Evolutionary conservation across 768 basidiomycete genomes (phyloP), one percentile per base, ranked within the genome.

Genomic region (Rhodotorula babjevae): DNA sequence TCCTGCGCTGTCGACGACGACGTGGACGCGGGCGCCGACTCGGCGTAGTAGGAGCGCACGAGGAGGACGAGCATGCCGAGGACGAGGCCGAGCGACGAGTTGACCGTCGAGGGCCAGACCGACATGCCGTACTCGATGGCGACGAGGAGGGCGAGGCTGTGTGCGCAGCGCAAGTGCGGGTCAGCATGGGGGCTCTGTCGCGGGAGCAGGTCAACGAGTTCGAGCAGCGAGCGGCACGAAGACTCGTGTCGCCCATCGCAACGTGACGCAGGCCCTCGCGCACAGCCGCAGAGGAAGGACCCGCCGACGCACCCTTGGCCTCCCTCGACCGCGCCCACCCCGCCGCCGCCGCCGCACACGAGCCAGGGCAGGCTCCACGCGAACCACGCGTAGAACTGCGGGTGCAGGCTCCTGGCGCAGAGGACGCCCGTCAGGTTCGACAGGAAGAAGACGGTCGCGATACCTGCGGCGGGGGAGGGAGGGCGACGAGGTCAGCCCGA

Each of bases 341-440:
- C 68, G 86, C 72, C 78, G 90, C 91, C 87, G 3, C 64, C 90
- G 50, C 89, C 27, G 36, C 36, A 36, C 40, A 82, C 42, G 23
- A 85, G 61, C 25, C 89, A 89, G 79, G 86, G 90, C 64, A 82
- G 84, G 10, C 90, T 89, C 79, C 87, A 87, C 85, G 88, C 93
- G 8, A 97, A 97, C 96, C 96, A 99, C 11, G 91, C 88, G 80
- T 96, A 96, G 81, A 99, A 99, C 77, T 99, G 96, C 80, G 97
- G 97, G 80, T 99, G 96, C 57, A 99, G 82, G 18, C 95, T 97
- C 29, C 96, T 87, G 31, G 96, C 92, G 80, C 91, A 96, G 14
- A 91, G 73, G 49, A 98, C 89, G 27, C 96, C 96, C 64, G 96
- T 88, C 52, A 98, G 80, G 79, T 98, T 98, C 25, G 90, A 90